These are phyloP conservation scores for Chlorociboria aeruginascens DNA, from an alignment of 495 filamentous ascomycete genomes.

Conservation along the genomic window DNA sequence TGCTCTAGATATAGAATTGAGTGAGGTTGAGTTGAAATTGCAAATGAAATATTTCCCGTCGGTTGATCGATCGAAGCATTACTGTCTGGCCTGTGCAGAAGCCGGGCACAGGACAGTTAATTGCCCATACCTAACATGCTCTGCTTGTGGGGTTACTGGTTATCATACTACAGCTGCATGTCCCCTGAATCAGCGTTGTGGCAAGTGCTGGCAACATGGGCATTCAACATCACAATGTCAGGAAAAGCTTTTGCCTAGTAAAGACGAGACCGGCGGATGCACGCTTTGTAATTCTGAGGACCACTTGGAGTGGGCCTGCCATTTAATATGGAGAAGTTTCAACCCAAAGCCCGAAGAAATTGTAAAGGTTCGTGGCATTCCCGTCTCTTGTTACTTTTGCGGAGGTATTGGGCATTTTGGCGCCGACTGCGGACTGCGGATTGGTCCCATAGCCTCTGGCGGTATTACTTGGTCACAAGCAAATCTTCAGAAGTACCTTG, in stretches of 20 bases:
- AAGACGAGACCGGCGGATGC: slow-evolving; percentile 8
- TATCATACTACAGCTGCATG: slow-evolving; percentile 10
- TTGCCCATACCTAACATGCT: slow-evolving; percentile 12
- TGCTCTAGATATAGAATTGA: not conserved
- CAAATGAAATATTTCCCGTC: slow-evolving; percentile 15
- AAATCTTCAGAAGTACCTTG: slow-evolving; percentile 14
- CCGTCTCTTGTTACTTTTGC: slow-evolving; percentile 16
- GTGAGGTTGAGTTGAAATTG: slow-evolving; percentile 1
- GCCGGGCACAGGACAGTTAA: slow-evolving; percentile 7
- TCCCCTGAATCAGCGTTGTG: slow-evolving; percentile 11
- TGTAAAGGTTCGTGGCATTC: slow-evolving; percentile 10
- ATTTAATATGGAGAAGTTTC: slow-evolving; percentile 20
- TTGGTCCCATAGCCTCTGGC: slow-evolving; percentile 6
- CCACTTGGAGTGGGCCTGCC: slow-evolving; percentile 15
- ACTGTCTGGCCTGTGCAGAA: slow-evolving; percentile 13
- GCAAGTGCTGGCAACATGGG: slow-evolving; percentile 16
- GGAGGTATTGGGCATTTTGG: slow-evolving; percentile 15
- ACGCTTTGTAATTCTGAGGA: slow-evolving; percentile 12
- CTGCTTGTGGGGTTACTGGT: slow-evolving; percentile 1
- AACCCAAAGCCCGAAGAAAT: slow-evolving; percentile 9
- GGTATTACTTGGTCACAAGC: slow-evolving; percentile 11
- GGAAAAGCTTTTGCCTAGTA: slow-evolving; percentile 9
- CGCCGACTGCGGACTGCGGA: slow-evolving; percentile 16
- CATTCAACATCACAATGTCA: slow-evolving; percentile 11
- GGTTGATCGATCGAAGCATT: not conserved